Percentiles rank a stretch among this genome's conserved stretches.
phyloP scores from a whole-genome alignment of 2,329 filamentous ascomycete genomes.

The Sclerotiophoma versabilis region DNA sequence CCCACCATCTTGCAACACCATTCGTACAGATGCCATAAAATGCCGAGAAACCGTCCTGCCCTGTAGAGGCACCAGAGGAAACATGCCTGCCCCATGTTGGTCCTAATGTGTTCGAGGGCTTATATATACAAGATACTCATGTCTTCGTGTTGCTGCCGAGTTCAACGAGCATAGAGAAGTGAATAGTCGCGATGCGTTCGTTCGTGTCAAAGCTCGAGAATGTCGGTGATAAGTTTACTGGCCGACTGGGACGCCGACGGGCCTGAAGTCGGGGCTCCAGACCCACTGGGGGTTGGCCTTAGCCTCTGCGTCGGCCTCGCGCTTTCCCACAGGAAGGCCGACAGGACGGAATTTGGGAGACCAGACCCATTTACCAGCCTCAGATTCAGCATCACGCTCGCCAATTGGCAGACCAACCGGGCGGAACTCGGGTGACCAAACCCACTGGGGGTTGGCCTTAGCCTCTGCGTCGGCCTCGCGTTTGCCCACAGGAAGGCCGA shows the following conservation, averaged over 20 bases:
- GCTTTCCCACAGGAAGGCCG: slow-evolving; percentile 15
- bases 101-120: background rate
- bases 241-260: slow-evolving; percentile 25
- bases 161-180: background rate
- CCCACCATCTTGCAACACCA: slow-evolving; percentile 3
- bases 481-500: slow-evolving; percentile 32
- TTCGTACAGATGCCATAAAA: background rate
- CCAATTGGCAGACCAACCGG: slow-evolving; percentile 10
- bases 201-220: background rate
- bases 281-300: slow-evolving; percentile 13
- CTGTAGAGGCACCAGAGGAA: background rate
- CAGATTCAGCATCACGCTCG: slow-evolving; percentile 39
- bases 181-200: slow-evolving; percentile 6
- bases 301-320: slow-evolving; percentile 18
- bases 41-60: slow-evolving; percentile 8
- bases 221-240: slow-evolving; percentile 21
- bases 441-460: background rate
- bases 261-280: slow-evolving; percentile 1
- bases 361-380: slow-evolving; percentile 3
- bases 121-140: slow-evolving; percentile 3
- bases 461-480: background rate
- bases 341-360: slow-evolving; percentile 4
- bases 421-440: background rate
- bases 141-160: background rate
- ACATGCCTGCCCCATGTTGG: background rate